Evolutionary conservation across 2,329 filamentous ascomycete species (phyloP).

Genomic region (Neophaeococcomyces mojaviensis): DNA sequence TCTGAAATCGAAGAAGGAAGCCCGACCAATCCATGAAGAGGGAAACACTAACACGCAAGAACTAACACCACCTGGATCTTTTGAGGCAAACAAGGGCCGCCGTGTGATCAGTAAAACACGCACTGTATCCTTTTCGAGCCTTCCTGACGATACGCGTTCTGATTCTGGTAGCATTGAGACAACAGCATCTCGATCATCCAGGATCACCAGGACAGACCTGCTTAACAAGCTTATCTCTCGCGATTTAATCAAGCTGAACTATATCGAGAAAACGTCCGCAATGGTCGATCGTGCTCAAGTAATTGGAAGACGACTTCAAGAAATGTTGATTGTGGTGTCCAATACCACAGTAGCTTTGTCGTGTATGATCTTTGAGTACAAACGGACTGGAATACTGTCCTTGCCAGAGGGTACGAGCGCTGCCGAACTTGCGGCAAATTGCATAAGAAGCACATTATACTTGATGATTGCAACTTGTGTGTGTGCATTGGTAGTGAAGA

Average conservation of each 20-base stretch:
- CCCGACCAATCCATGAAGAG: not conserved
- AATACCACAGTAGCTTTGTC: conserved; percentile 15
- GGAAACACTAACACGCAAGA: not conserved
- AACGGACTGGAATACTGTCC: conserved; percentile 19
- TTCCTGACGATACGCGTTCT: not conserved
- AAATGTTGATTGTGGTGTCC: conserved; percentile 16
- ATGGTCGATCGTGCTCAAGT: conserved; percentile 10
- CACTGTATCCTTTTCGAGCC: not conserved
- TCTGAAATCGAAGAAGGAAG: no score
- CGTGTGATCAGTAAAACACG: not conserved
- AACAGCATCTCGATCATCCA: conserved; percentile 8
- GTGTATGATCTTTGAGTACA: conserved; percentile 18
- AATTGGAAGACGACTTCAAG: conserved; percentile 12
- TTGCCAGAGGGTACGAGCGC: conserved; percentile 13
- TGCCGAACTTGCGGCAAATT: conserved; percentile 15
- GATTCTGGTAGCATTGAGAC: no score
- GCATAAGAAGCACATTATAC: conserved; percentile 17
- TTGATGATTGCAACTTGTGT: conserved; percentile 16
- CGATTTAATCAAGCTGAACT: conserved; percentile 15
- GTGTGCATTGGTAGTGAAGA: conserved; percentile 11
- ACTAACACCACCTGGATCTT: not conserved
- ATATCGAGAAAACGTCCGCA: conserved; percentile 17
- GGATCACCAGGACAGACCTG: conserved; percentile 8
- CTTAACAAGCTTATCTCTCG: conserved; percentile 12
- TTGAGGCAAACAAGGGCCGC: not conserved